Percentiles rank a stretch among this genome's conserved stretches.
These are phyloP conservation scores for Hirschfeldia incana DNA, from an alignment of 345 rosid genomes.

Conservation along the genomic window DNA sequence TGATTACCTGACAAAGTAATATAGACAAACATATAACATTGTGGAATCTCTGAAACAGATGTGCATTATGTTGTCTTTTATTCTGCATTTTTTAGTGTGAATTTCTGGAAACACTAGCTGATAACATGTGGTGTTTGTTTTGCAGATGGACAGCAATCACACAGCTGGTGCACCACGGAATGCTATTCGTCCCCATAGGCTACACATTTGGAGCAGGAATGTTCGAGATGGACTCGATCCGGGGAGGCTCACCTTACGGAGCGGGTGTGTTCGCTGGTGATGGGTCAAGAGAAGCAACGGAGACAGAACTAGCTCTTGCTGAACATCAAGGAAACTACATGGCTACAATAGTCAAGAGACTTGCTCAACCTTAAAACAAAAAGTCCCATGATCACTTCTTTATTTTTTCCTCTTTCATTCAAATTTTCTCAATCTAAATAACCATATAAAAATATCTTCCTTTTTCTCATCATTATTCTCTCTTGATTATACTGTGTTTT, in stretches of 20 bases:
- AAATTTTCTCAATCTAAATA: background rate
- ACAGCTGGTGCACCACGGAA: conserved; percentile 79
- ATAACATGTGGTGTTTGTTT: background rate
- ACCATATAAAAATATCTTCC: background rate
- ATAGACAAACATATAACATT: background rate
- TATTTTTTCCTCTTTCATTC: background rate
- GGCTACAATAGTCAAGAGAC: conserved; percentile 69
- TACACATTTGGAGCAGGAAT: conserved; percentile 83
- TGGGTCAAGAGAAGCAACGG: conserved; percentile 74
- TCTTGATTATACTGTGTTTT: background rate
- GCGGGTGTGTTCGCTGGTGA: conserved; percentile 75
- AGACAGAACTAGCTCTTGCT: conserved; percentile 64
- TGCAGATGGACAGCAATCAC: conserved; percentile 79
- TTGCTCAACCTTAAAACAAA: conserved; percentile 35
- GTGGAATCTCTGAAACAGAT: conserved; percentile 1
- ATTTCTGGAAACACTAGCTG: background rate
- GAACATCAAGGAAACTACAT: conserved; percentile 83
- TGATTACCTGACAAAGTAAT: background rate
- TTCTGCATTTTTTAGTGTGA: background rate
- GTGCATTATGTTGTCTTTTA: background rate
- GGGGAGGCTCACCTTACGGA: conserved; percentile 83
- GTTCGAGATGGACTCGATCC: conserved; percentile 73
- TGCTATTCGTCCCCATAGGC: conserved; percentile 83
- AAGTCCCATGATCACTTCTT: background rate
- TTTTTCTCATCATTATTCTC: background rate